These are phyloP conservation scores for Trematosphaeria pertusa DNA, from an alignment of 2,329 filamentous ascomycete genomes.

Conservation along the genomic window DNA sequence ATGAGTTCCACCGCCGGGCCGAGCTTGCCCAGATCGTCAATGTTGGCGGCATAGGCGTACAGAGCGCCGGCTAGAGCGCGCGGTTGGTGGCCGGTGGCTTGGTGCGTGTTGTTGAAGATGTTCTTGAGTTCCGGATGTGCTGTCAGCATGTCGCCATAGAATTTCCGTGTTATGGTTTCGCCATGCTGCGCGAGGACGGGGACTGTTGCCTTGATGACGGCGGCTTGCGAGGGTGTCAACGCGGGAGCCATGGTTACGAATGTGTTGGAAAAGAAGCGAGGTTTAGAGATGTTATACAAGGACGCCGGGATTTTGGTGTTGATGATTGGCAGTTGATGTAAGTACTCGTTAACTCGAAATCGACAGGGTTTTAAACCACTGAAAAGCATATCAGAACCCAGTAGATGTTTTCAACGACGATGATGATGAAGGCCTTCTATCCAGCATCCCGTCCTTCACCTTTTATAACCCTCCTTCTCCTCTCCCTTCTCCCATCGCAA, in stretches of 20 bases:
- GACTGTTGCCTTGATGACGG: constrained; percentile 73
- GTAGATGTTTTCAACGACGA: background rate
- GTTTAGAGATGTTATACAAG: background rate
- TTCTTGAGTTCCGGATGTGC: constrained; percentile 71
- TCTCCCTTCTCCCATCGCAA: background rate
- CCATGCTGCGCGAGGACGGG: constrained; percentile 73
- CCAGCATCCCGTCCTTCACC: background rate
- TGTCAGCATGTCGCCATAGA: constrained; percentile 73
- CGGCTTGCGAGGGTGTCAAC: constrained; percentile 67
- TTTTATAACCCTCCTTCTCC: background rate
- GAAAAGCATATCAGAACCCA: background rate
- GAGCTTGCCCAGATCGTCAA: constrained; percentile 70
- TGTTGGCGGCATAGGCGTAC: constrained; percentile 74
- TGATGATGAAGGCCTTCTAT: background rate
- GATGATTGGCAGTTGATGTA: too few species aligned
- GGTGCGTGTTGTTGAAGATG: constrained; percentile 75
- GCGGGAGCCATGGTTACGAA: constrained; percentile 38
- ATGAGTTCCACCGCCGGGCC: constrained; percentile 69
- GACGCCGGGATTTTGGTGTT: too few species aligned
- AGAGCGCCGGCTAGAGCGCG: constrained; percentile 73
- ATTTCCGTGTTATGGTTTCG: constrained; percentile 70
- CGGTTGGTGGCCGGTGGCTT: constrained; percentile 71
- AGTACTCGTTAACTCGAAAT: background rate
- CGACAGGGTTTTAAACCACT: background rate
- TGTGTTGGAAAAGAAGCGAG: background rate